Conservation (phyloP, 2,329 filamentous ascomycete species). For the Microsporum ferrugineum region DNA sequence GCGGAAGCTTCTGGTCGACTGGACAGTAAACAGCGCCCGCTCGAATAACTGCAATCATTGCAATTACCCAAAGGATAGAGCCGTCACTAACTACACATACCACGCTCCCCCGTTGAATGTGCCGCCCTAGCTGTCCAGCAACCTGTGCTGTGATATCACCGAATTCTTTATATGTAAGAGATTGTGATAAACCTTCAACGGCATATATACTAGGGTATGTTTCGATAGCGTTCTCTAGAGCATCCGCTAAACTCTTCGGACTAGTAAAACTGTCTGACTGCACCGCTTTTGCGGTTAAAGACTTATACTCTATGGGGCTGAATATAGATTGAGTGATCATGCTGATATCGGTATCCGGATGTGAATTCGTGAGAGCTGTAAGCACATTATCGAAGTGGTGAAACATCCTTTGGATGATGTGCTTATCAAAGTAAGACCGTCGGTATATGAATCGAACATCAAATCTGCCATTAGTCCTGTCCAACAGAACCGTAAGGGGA, state of each 20-base stretch:
- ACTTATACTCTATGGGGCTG: not conserved
- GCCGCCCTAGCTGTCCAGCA: not conserved
- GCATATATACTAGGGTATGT: not conserved
- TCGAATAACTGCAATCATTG: not conserved
- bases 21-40: slow-evolving; percentile 4
- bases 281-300: not conserved
- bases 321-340: not conserved
- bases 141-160: not conserved
- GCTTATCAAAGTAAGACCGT: not conserved
- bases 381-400: not conserved
- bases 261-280: not conserved
- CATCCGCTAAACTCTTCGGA: not conserved
- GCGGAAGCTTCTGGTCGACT: slow-evolving; percentile 1
- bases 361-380: not conserved
- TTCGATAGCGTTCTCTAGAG: not conserved
- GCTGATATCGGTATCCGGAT: not conserved
- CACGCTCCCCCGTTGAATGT: not conserved
- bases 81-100: not conserved
- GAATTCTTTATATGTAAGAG: not conserved
- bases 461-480: not conserved
- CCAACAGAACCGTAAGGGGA: not conserved
- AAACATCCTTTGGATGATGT: not conserved
- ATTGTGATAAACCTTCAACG: not conserved
- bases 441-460: not conserved
- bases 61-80: not conserved